phyloP scores from a whole-genome alignment of 2,329 filamentous ascomycete genomes.

The Cercospora citrullina region DNA sequence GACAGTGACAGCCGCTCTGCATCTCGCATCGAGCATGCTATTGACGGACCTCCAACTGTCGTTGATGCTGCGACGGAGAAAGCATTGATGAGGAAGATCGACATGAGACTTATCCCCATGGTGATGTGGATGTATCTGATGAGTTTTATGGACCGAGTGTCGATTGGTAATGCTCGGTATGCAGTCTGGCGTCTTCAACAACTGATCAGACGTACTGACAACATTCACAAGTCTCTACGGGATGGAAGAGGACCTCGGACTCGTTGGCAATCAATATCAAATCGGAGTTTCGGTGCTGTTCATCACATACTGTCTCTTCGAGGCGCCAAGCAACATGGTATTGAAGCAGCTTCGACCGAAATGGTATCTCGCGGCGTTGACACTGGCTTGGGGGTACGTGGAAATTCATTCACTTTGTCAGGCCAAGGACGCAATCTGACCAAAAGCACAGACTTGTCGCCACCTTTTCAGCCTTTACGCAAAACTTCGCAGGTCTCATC shows the following conservation, averaged over 20 bases:
- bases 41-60: background rate
- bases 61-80: constrained; percentile 25
- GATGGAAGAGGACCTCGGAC: constrained; percentile 16
- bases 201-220: background rate
- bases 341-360: constrained; percentile 19
- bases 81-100: constrained; percentile 67
- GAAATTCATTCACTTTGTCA: background rate
- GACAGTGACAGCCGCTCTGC: background rate
- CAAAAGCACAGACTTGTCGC: background rate
- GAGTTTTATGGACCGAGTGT: constrained; percentile 62
- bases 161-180: background rate
- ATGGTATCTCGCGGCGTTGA: constrained; percentile 13
- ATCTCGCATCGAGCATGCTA: background rate
- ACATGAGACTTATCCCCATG: constrained; percentile 65
- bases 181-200: too few species aligned
- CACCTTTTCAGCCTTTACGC: constrained; percentile 13
- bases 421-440: background rate
- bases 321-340: constrained; percentile 20
- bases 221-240: constrained; percentile 6
- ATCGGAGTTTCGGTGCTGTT: constrained; percentile 25
- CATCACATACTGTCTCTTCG: constrained; percentile 23
- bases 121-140: constrained; percentile 73
- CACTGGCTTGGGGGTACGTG: constrained; percentile 11
- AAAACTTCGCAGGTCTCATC: constrained; percentile 15
- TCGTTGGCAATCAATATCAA: constrained; percentile 18